Conservation (phyloP, 2,329 filamentous ascomycete genomes). For the Aspergillus candidus region DNA sequence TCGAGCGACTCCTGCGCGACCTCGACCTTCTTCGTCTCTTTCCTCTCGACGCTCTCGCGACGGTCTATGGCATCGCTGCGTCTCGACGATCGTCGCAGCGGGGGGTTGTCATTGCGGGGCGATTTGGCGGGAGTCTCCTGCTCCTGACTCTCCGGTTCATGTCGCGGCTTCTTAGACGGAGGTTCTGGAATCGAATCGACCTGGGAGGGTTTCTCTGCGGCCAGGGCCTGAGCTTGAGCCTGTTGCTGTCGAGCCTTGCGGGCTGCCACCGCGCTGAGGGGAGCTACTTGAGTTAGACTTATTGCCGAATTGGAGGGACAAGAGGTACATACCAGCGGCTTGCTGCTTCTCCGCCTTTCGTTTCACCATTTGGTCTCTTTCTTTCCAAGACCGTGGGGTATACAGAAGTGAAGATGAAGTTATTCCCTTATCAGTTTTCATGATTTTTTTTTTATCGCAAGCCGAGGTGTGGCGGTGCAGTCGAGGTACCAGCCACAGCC, state of each 20-base stretch:
- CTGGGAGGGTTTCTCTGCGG: constrained; percentile 14
- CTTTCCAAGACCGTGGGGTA: constrained; percentile 17
- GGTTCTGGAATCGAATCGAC: constrained; percentile 22
- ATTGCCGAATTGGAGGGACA: not conserved
- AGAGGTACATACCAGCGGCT: constrained; percentile 21
- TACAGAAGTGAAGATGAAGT: constrained; percentile 33
- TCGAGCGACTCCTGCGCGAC: constrained; percentile 2
- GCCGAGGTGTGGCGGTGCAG: too few species aligned
- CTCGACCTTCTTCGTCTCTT: constrained; percentile 5
- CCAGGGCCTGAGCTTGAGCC: constrained; percentile 20
- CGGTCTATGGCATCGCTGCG: constrained; percentile 13
- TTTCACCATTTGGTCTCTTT: constrained; percentile 30
- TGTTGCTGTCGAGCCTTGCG: constrained; percentile 37
- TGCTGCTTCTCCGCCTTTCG: constrained; percentile 36
- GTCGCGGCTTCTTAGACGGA: constrained; percentile 30
- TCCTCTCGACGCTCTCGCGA: constrained; percentile 5
- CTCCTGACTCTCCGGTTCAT: constrained; percentile 23
- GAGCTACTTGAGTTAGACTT: constrained; percentile 18
- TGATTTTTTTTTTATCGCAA: too few species aligned
- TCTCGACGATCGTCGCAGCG: constrained; percentile 16
- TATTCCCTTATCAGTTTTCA: too few species aligned
- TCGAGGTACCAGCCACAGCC: constrained; percentile 16
- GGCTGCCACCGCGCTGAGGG: constrained; percentile 40
- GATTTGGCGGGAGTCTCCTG: constrained; percentile 10
- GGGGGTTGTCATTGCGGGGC: constrained; percentile 10